Base-by-base conservation (phyloP, 495 filamentous ascomycete genomes). In the Xylaria telfairii region DNA sequence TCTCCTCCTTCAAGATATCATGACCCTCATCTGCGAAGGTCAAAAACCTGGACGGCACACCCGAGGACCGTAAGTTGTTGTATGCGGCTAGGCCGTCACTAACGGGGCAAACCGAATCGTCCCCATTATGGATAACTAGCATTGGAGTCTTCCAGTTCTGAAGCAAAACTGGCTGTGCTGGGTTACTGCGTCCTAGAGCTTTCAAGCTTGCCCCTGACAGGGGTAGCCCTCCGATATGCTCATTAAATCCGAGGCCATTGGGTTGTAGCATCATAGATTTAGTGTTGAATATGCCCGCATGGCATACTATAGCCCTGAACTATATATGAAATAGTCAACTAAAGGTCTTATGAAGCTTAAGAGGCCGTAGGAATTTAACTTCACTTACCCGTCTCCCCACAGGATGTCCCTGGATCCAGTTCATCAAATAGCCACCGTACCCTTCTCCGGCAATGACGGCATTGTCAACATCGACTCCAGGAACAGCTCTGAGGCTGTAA, bases 31-130 rank as follows among this genome's bases (percentile, higher is more conserved):
- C 82, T 0, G 83, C 82, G 73, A 89, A 89, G 67, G 82, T 85
- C 57, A 90, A 69, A 69, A 89, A 85, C 77, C 83, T 81, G 71
- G 88, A 91, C 19, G 88, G 86, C 2, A 87, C 79, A 4, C 86
- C 86, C 49, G 82, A 75, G 19, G 77, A 85, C 81, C 95, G 92
- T 59, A 95, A 80, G 12, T 91, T 87, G 71, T 94, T 91, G 77
- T 96, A 96, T 8, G 90, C 88, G 0, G 91, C 88, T 17, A 95
- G 77, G 0, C 91, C 92, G 66, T 95, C 92, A 2, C 74, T 79
- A 34, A 94, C 86, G 0, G 91, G 89, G 46, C 93, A 81, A 19
- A 92, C 84, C 72, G 92, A 94, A 76, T 95, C 93, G 24, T 91
- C 80, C 70, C 91, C 90, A 71, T 89, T 93, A 61, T 79, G 78